A percentile compares a stretch with the other conserved stretches of the same genome.
phyloP scores from a whole-genome alignment of 2,329 filamentous ascomycete species.

The Aspergillus persii region DNA sequence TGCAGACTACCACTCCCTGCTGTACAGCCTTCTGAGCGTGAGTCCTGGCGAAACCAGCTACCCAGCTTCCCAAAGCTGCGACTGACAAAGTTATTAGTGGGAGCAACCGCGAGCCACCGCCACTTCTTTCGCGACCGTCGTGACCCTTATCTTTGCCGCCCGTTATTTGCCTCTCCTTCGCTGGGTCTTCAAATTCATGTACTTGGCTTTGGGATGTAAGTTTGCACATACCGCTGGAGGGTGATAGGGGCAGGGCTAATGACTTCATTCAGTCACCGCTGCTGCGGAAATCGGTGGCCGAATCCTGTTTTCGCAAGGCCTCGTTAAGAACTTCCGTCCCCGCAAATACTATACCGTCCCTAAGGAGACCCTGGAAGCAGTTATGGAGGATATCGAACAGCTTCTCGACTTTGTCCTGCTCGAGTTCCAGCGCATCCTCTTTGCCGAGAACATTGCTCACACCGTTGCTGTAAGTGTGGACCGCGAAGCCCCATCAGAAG shows the following conservation, averaged over 20 bases:
- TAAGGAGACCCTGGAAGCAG: conserved; percentile 61
- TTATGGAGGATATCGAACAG: conserved; percentile 62
- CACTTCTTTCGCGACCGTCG: conserved; percentile 56
- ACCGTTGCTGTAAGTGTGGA: conserved; percentile 54
- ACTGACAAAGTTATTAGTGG: conserved; percentile 47
- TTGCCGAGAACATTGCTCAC: conserved; percentile 63
- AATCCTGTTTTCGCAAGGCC: conserved; percentile 55
- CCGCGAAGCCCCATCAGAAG: not conserved
- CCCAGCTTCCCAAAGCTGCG: not conserved
- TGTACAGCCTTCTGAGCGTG: conserved; percentile 64
- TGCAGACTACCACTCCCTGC: conserved; percentile 63
- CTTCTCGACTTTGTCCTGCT: conserved; percentile 68
- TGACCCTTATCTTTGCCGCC: conserved; percentile 60
- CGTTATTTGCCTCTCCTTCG: conserved; percentile 63
- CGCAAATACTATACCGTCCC: conserved; percentile 65
- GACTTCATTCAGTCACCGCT: conserved; percentile 48
- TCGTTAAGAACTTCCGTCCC: conserved; percentile 61
- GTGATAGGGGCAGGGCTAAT: conserved; percentile 5
- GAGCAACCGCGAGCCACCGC: conserved; percentile 64
- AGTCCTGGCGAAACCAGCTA: conserved; percentile 25
- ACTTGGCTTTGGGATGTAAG: conserved; percentile 58
- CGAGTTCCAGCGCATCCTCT: conserved; percentile 64
- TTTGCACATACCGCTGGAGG: conserved; percentile 9
- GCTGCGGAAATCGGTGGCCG: conserved; percentile 58
- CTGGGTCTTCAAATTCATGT: conserved; percentile 60